phyloP scores from a whole-genome alignment of 2,329 filamentous ascomycete genomes.

The Colletotrichum ledebouriae region DNA sequence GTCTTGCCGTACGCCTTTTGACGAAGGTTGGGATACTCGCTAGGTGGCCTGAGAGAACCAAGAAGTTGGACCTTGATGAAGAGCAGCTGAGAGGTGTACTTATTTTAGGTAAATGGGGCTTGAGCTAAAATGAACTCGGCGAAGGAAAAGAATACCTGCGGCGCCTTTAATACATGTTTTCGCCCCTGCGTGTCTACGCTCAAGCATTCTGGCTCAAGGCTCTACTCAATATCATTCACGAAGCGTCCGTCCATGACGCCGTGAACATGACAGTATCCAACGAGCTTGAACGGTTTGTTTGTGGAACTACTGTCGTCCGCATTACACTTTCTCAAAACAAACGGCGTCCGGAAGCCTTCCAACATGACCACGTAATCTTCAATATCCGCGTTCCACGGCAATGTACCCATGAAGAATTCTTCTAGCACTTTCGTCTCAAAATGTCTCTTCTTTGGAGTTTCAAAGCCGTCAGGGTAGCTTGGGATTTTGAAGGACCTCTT shows the following conservation, averaged over 20 bases:
- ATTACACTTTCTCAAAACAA: conserved; percentile 46
- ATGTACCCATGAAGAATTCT: conserved; percentile 4
- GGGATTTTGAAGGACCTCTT: background rate
- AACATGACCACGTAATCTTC: conserved; percentile 50
- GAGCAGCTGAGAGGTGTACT: no score
- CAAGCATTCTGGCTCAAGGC: background rate
- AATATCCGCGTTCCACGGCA: conserved; percentile 28
- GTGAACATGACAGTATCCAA: conserved; percentile 31
- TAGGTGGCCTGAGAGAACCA: no score
- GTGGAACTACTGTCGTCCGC: background rate
- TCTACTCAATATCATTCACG: background rate
- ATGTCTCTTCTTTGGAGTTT: no score
- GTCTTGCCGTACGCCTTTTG: conserved; percentile 25
- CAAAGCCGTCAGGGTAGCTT: background rate
- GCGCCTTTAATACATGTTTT: conserved; percentile 4
- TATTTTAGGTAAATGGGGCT: background rate
- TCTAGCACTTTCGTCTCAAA: background rate
- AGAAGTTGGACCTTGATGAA: no score
- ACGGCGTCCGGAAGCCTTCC: conserved; percentile 52
- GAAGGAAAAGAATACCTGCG: conserved; percentile 18
- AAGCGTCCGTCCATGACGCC: conserved; percentile 12
- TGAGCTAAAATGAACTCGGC: background rate
- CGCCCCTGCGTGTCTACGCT: conserved; percentile 1
- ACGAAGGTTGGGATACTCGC: background rate
- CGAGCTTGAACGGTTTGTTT: background rate